A percentile compares a stretch with the other conserved stretches of the same genome.
These are phyloP conservation scores for Geum urbanum DNA, from an alignment of 306 rosid species.

Conservation along the genomic window DNA sequence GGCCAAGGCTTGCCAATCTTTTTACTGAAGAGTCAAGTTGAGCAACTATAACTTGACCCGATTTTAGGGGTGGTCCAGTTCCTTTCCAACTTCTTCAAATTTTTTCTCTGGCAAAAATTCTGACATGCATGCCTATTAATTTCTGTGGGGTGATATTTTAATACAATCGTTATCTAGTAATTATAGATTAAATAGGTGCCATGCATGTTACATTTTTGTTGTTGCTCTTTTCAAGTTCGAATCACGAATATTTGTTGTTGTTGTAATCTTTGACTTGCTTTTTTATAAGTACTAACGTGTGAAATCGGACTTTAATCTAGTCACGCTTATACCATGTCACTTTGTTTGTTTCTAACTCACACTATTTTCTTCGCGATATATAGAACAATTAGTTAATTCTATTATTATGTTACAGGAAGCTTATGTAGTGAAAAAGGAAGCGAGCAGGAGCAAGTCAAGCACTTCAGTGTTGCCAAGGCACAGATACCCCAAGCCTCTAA, in stretches of 20 bases:
- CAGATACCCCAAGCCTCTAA: slow-evolving; percentile 68
- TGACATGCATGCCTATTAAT: neutral
- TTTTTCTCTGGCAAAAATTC: neutral
- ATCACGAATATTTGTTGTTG: too few species aligned
- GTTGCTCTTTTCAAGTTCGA: too few species aligned
- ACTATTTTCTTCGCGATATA: neutral
- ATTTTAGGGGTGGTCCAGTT: too few species aligned
- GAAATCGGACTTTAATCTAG: neutral
- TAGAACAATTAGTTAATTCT: neutral
- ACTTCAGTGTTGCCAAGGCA: slow-evolving; percentile 42
- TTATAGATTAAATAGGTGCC: neutral
- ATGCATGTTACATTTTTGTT: neutral
- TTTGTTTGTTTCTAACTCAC: neutral
- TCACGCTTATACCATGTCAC: neutral
- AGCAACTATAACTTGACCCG: too few species aligned
- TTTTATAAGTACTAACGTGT: too few species aligned
- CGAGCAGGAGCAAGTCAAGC: slow-evolving; percentile 19
- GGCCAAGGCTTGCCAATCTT: neutral
- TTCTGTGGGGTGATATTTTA: neutral
- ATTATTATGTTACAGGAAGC: slow-evolving; percentile 50
- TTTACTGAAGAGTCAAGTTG: too few species aligned
- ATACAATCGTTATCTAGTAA: neutral
- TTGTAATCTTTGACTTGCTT: too few species aligned
- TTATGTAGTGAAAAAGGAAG: slow-evolving; percentile 57
- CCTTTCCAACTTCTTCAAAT: neutral